Evolutionary conservation across 495 filamentous ascomycete genomes (phyloP).

Genomic region (Neurospora sp.): DNA sequence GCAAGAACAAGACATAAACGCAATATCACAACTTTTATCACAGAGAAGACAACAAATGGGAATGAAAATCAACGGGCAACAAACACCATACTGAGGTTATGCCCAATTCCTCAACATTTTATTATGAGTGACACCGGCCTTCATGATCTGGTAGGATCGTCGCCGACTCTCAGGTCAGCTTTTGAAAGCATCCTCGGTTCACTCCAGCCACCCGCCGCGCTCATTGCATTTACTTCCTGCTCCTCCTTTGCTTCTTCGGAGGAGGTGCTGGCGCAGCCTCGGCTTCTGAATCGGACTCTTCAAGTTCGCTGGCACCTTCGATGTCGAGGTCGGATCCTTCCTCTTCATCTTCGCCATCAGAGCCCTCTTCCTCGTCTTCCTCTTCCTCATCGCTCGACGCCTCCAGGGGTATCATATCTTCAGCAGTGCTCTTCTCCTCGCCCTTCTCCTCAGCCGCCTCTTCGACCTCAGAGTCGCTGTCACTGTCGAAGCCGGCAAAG

Average conservation of each 20-base stretch:
- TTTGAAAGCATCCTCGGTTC: background rate
- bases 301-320: constrained; percentile 15
- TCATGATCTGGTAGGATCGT: background rate
- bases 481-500: constrained; percentile 46
- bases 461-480: constrained; percentile 31
- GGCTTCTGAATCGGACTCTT: constrained; percentile 10
- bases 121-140: background rate
- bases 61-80: background rate
- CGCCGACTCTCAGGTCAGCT: background rate
- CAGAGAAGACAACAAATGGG: background rate
- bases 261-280: constrained; percentile 13
- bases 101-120: background rate
- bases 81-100: background rate
- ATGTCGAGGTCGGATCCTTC: constrained; percentile 15
- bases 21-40: background rate
- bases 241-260: constrained; percentile 14
- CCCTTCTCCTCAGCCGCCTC: constrained; percentile 26
- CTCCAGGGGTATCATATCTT: constrained; percentile 44
- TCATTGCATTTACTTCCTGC: constrained; percentile 7
- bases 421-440: constrained; percentile 22
- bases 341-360: constrained; percentile 17
- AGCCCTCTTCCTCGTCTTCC: constrained; percentile 25
- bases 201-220: background rate
- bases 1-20: background rate
- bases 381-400: constrained; percentile 41